Base-by-base conservation (phyloP, 2,329 filamentous ascomycete species). In the Colletotrichum aenigma region DNA sequence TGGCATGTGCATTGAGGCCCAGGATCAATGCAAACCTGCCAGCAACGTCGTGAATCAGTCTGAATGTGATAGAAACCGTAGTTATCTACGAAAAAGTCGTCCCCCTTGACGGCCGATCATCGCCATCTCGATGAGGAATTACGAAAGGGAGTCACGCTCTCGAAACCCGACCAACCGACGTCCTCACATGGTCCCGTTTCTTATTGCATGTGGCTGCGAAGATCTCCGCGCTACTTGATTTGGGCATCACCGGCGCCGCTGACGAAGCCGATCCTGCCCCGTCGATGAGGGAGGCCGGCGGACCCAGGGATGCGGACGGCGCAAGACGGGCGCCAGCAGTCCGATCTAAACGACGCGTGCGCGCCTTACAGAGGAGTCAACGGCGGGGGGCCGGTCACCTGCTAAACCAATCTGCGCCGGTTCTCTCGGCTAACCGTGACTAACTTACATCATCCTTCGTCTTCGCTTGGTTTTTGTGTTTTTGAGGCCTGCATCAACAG, bases 231-330 rank as follows among this genome's bases (percentile, higher is more conserved):
- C 69, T 72, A 66, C 56, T 36, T 16, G 55, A 24, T n/a, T 67
- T 66, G 58, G 67, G 69, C 73, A 72, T 70, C 69, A 55, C 30
- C 43, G 73, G 69, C 62, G 69, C 73, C 70, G 56, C 69, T 64
- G 73, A 73, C 62, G 62, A 71, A 56, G 61, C 36, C 28, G 60
- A 36, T 61, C 48, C 28, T 56, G 48, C 67, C 56, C 67, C 67
- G 67, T 18, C 61, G 36, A 38, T n/a, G 32, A 64, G 61, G 18
- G n/a, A 38, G n/a, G 32, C 61, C 60, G 60, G 60, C 60, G 60
- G 60, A 36, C 34, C 67, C 67, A 64, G 58, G 56, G 67, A 70
- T 62, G 58, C 58, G 56, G 67, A 64, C 67, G 67, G 56, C 67
- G 58, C 36, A 9, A 32, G 66, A 69, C 38, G 58, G 58, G 52